Evolutionary conservation across 345 rosid species (phyloP).

Genomic region (Rubroshorea leprosula): DNA sequence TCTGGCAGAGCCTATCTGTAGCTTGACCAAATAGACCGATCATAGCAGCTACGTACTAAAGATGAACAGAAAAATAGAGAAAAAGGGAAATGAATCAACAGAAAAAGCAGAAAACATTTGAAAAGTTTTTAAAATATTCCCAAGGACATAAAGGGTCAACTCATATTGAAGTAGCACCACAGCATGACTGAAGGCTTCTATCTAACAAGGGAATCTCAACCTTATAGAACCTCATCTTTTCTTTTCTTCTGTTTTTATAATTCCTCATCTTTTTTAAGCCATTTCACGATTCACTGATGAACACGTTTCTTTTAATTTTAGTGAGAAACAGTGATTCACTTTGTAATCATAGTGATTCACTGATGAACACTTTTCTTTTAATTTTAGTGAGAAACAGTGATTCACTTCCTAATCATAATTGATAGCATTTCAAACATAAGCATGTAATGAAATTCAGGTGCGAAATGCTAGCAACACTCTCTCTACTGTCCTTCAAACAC

Average conservation of each 20-base stretch:
- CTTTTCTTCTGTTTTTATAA: not conserved
- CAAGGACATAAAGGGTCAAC: not conserved
- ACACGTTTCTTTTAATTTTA: not conserved
- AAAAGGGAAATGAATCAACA: conserved; percentile 11
- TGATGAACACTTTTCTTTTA: not conserved
- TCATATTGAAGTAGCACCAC: not conserved
- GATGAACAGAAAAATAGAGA: conserved; percentile 10
- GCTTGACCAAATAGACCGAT: conserved; percentile 77
- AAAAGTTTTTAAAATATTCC: not conserved
- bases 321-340: not conserved
- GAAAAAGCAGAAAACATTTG: not conserved
- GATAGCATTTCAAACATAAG: not conserved
- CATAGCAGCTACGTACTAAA: conserved; percentile 92
- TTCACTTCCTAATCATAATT: not conserved
- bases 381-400: not conserved
- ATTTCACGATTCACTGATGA: not conserved
- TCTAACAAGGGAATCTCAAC: not conserved
- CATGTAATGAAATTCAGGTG: not conserved
- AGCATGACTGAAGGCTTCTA: not conserved
- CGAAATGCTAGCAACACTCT: too few species aligned
- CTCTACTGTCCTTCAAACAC: too few species aligned
- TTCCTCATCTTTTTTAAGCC: not conserved
- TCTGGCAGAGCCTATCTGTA: conserved; percentile 78
- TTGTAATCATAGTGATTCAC: not conserved
- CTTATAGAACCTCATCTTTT: not conserved